Base-by-base conservation (phyloP, 768 basidiomycete genomes). In the Lentinula aciculospora region DNA sequence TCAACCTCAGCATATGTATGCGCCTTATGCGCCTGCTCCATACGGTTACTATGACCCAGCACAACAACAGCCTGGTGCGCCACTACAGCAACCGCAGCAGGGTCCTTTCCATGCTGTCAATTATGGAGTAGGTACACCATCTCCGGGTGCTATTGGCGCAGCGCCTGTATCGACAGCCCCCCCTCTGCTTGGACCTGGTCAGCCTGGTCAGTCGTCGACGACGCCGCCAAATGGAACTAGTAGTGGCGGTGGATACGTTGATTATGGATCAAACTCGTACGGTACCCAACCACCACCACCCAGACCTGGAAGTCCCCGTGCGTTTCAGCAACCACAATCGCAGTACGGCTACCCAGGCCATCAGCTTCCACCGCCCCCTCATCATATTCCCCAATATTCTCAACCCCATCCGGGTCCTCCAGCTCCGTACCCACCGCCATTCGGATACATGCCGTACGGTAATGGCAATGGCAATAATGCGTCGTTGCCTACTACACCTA, bases 401-500 rank as follows among this genome's bases (percentile, higher is more conserved):
- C 40, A 46, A 23, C 40, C 42, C 8, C 55, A 45, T 28, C 55
- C 17, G 13, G 27, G 44, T 19, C 46, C 55, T 32, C 28, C 32
- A 21, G 40, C 31, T 6, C 19, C 44, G 12, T 36, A 42, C 39
- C 31, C 57, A 10, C 27, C 40, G 17, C 31, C 51, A 28, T 46
- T 21, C 19, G 49, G 68, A 70, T 56, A 28, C 53, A 42, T 59
- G 55, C 27, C 62, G 65, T 31, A 65, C 65, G 12, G 55, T 23
- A 19, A n/a, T 19, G 54, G 27, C 8, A 21, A 40, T 28, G 54
- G 28, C n/a, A 28, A 21, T 3, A 39, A 39, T 39, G 53, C 37
- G 37, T n/a, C 40, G 19, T 13, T 54, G 37, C 53, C 53, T 25
- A 54, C 34, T 37, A 54, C 53, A 19, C 37, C 54, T 44, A n/a